Base-by-base conservation (phyloP, 2,329 filamentous ascomycete genomes). In the Aspergillus sp. region DNA sequence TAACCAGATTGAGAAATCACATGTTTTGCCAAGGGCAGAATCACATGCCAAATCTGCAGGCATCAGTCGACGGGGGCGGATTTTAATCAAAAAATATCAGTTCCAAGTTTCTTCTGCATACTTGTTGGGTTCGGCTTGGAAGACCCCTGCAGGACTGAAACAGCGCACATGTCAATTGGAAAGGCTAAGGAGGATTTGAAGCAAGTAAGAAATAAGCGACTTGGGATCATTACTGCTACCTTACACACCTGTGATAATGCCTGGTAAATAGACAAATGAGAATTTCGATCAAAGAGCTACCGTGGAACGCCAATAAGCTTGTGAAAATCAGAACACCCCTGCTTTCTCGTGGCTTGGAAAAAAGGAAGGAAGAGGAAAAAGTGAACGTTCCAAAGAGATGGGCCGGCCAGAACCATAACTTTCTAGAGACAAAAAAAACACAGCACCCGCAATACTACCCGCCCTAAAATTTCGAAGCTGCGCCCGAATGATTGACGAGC, bases 1-100 rank as follows among this genome's bases (percentile, higher is more conserved):
- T 63, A 61, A 51, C 67, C 58, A 14, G 51, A 65, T 65, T 52
- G 22, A 57, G 61, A 36, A 57, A 59, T 57, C 24, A 42, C 36
- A 47, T 50, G 47, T 45, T n/a, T 18, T 26, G 49, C 29, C 47
- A 32, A 47, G 20, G 14, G 14, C 36, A n/a, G 36, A 36, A 42
- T 58, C 57, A 58, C 57, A 58, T 55, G 57, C 47, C 50, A 47
- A 29, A 11, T 16, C 32, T 36, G 32, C 11, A 36, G 11, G 32
- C 14, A 46, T 46, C 42, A 46, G n/a, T 46, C 18, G 18, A 46
- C 18, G 42, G 42, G 16, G 18, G 26, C 42, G 32, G 32, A 36
- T 14, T 36, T 36, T 12, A 36, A 12, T 14, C 42, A 46, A 46
- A 42, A 42, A 6, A 42, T 18, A 16, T 42, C 39, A 42, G 10